Evolutionary conservation across 805 yeast genomes (phyloP), one percentile per base, ranked within the genome.

Genomic region (Candida pini): DNA sequence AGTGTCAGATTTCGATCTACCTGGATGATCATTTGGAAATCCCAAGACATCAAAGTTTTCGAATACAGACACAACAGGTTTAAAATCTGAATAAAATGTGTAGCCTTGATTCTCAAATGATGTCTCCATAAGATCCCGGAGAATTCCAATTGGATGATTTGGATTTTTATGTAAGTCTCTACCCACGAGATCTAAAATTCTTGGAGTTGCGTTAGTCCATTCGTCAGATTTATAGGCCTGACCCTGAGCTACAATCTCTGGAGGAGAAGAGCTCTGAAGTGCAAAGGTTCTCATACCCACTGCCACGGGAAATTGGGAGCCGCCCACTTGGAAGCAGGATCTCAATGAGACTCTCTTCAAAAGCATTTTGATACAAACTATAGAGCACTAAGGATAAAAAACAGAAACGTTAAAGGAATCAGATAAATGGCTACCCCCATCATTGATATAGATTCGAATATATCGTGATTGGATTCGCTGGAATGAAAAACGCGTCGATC

Each of bases 11-110:
- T 75, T 83, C 14, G 92, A 76, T 51, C 98, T 70, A 3, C 98
- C 97, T 0, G 95, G 96, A 56, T 92, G 98, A 52, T 89, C 95
- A 23, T 58, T 50, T 2, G 97, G 95, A 58, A 92, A 90, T 1
- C 95, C 97, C 24, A 92, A 68, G 2, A 82, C 84, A 56, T 92
- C 98, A 53, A 92, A 92, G 56, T 92, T 92, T 51, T 90, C 85
- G 51, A 66, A 73, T 2, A 76, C 81, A 3, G 89, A 69, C 1
- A 92, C 98, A 1, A 76, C 83, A 0, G 98, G 96, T 40, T 71
- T 68, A 61, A 88, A 86, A 38, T 84, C 73, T 53, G 81, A 84
- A 60, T 80, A 87, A 47, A 78, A 78, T 0, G 95, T 81, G 54
- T 80, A 78, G 2, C 88, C 95, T 30, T 81, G 59, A 0, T 72